These are phyloP conservation scores for Paraphoma sp. DNA, from an alignment of 2,329 filamentous ascomycete genomes.

Conservation along the genomic window DNA sequence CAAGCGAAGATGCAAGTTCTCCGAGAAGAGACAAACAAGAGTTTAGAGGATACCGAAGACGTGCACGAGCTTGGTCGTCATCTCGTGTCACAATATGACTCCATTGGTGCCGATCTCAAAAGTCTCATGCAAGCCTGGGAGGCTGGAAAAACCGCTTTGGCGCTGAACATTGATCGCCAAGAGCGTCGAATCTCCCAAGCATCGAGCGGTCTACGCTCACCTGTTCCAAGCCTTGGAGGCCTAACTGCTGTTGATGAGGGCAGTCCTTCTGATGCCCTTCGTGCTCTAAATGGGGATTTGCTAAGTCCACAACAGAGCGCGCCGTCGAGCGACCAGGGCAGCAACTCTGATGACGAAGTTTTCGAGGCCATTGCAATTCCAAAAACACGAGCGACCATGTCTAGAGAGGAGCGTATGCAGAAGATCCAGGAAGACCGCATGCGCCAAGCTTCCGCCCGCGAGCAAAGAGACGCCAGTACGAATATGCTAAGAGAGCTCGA, in stretches of 20 bases:
- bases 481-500: conserved; percentile 94
- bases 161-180: conserved; percentile 81
- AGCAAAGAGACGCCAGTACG: conserved; percentile 79
- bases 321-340: conserved; percentile 56
- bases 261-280: conserved; percentile 71
- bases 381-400: conserved; percentile 70
- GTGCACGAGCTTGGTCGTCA: conserved; percentile 75
- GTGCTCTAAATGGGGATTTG: conserved; percentile 76
- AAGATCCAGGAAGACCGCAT: conserved; percentile 89
- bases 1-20: conserved; percentile 94
- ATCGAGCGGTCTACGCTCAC: conserved; percentile 55
- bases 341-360: conserved; percentile 73
- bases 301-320: conserved; percentile 51
- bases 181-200: conserved; percentile 66
- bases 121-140: conserved; percentile 59
- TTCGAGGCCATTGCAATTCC: conserved; percentile 90
- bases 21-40: conserved; percentile 84
- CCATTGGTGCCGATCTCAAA: conserved; percentile 86
- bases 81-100: conserved; percentile 90
- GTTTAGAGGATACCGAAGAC: conserved; percentile 74
- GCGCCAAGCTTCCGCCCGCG: conserved; percentile 72
- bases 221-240: conserved; percentile 67
- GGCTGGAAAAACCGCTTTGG: conserved; percentile 77
- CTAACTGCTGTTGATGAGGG: conserved; percentile 62
- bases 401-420: conserved; percentile 83